These are phyloP conservation scores for Colletotrichum truncatum DNA, from an alignment of 2,329 filamentous ascomycete genomes.

Conservation along the genomic window DNA sequence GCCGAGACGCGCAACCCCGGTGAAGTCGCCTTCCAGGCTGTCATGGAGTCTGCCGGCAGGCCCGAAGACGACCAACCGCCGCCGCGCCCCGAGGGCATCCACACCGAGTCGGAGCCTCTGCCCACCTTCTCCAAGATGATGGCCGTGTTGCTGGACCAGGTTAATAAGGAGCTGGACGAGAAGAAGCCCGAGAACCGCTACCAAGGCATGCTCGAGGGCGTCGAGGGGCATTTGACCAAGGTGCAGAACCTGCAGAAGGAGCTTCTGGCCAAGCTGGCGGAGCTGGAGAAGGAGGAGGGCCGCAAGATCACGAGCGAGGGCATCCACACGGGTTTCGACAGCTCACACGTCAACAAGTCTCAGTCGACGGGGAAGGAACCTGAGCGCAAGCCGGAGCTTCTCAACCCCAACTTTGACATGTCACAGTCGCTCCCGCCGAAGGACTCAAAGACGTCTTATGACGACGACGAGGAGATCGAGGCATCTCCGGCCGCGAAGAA, in stretches of 20 bases:
- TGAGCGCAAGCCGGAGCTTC: conserved; percentile 71
- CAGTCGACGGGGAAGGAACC: conserved; percentile 54
- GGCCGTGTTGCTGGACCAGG: conserved; percentile 92
- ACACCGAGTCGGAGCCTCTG: conserved; percentile 76
- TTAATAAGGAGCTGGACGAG: conserved; percentile 85
- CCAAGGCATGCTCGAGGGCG: conserved; percentile 79
- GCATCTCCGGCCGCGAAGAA: conserved; percentile 80
- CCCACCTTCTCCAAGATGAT: conserved; percentile 97
- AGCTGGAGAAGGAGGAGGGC: conserved; percentile 85
- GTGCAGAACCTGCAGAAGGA: conserved; percentile 82
- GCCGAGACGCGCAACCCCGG: conserved; percentile 73
- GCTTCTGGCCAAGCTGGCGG: conserved; percentile 75
- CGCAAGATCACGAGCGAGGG: conserved; percentile 94
- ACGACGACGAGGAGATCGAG: conserved; percentile 78
- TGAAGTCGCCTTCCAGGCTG: conserved; percentile 86
- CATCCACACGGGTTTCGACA: conserved; percentile 90
- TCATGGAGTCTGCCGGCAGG: conserved; percentile 83
- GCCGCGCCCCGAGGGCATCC: conserved; percentile 79
- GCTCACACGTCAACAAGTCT: conserved; percentile 79
- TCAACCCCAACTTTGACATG: conserved; percentile 71
- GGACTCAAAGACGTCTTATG: conserved; percentile 54
- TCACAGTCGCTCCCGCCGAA: conserved; percentile 33
- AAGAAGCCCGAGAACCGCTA: conserved; percentile 74
- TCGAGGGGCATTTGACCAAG: conserved; percentile 80
- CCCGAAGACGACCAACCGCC: conserved; percentile 80